Percentiles rank a stretch among this genome's conserved stretches.
These are phyloP conservation scores for Eucalyptus marginata DNA, from an alignment of 345 rosid species.

Conservation along the genomic window DNA sequence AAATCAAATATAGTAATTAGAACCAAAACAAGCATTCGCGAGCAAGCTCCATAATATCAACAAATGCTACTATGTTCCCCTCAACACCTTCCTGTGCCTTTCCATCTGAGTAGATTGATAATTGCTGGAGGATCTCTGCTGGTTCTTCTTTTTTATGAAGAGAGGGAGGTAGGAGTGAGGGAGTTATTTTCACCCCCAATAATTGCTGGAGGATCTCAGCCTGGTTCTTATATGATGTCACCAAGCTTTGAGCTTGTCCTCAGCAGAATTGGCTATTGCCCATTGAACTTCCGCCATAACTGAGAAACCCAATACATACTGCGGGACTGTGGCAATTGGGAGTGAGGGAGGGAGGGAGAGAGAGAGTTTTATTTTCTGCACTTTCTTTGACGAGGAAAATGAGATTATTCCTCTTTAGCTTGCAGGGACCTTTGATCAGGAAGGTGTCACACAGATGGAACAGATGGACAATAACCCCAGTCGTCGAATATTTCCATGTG, in stretches of 20 bases:
- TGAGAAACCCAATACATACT: background rate
- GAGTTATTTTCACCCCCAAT: no score
- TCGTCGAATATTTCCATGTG: conserved; percentile 40
- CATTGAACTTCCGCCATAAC: background rate
- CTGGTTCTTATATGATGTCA: no score
- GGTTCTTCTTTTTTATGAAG: background rate
- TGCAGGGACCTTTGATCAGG: conserved; percentile 43
- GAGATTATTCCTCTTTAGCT: conserved; percentile 9
- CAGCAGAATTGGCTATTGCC: background rate
- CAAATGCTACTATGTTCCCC: background rate
- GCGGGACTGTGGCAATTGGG: background rate
- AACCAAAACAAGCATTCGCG: background rate
- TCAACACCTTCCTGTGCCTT: background rate
- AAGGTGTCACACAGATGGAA: conserved; percentile 19
- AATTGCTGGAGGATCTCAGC: no score
- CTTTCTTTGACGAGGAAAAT: background rate
- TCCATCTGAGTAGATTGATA: background rate
- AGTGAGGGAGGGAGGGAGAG: background rate
- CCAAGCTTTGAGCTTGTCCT: background rate
- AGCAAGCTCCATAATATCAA: background rate
- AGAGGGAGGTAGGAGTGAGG: no score
- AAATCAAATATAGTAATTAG: background rate
- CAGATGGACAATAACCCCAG: background rate
- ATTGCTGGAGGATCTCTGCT: background rate
- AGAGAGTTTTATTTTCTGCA: background rate